Evolutionary conservation across 208 protist species (phyloP).

Genomic region (Trypanosoma theileri): DNA sequence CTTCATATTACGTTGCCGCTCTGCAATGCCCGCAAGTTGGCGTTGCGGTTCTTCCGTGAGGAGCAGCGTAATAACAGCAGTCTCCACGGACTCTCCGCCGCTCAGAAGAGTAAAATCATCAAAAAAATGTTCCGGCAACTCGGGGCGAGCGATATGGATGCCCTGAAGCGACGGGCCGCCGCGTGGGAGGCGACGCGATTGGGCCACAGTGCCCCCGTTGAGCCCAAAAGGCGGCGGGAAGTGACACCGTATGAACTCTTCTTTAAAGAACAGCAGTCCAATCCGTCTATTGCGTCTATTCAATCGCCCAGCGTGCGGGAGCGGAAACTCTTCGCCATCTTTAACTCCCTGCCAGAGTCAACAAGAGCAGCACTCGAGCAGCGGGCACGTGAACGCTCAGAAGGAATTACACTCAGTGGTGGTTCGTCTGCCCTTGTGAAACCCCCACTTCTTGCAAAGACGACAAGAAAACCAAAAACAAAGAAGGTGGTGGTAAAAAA

Average conservation of each 20-base stretch:
- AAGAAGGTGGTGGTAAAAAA: slow-evolving; percentile 1
- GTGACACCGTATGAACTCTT: slow-evolving; percentile 68
- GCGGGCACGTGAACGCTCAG: slow-evolving; percentile 7
- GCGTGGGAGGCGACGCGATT: slow-evolving; percentile 20
- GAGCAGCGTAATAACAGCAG: slow-evolving; percentile 52
- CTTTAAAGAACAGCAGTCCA: slow-evolving; percentile 50
- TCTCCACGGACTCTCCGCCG: slow-evolving; percentile 39
- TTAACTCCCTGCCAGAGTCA: slow-evolving; percentile 58
- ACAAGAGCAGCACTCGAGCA: slow-evolving; percentile 48
- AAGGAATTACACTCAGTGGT: not conserved
- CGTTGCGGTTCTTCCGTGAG: slow-evolving; percentile 51
- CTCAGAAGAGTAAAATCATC: slow-evolving; percentile 39
- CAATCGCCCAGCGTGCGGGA: slow-evolving; percentile 50
- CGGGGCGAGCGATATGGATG: slow-evolving; percentile 24
- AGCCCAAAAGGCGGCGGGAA: not conserved
- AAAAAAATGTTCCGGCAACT: slow-evolving; percentile 51
- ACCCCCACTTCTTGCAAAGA: not conserved
- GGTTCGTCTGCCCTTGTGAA: not conserved
- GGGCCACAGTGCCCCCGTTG: not conserved
- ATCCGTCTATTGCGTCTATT: slow-evolving; percentile 50
- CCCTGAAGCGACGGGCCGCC: slow-evolving; percentile 37
- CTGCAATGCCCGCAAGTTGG: slow-evolving; percentile 29
- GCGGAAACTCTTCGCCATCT: slow-evolving; percentile 60
- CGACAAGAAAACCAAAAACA: slow-evolving; percentile 13
- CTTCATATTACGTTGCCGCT: slow-evolving; percentile 15